Conservation (phyloP, 495 filamentous ascomycete species). For the Xylaria acuta region DNA sequence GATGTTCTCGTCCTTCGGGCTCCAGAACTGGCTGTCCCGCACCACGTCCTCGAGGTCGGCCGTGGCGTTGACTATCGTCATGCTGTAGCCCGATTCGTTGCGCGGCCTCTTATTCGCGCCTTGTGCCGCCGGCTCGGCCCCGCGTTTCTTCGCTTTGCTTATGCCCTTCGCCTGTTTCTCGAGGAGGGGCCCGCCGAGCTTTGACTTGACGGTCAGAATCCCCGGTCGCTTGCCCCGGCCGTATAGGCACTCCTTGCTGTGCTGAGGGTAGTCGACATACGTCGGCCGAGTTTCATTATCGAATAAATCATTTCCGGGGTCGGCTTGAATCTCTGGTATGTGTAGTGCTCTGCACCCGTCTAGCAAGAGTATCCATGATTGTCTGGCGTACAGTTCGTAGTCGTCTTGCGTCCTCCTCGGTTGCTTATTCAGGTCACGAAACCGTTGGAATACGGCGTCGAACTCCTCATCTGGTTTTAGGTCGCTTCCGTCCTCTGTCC, state of each 20-base stretch:
- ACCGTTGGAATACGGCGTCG: slow-evolving; percentile 12
- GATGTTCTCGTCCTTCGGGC: neutral
- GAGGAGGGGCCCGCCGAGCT: slow-evolving; percentile 26
- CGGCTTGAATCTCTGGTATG: neutral
- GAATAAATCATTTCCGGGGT: slow-evolving; percentile 9
- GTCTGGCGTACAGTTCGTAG: neutral
- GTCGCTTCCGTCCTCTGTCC: neutral
- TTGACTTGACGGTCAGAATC: slow-evolving; percentile 20
- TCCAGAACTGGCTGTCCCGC: slow-evolving; percentile 8
- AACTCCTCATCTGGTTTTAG: slow-evolving; percentile 1
- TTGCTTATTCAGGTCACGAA: slow-evolving; percentile 10
- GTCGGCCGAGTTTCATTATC: slow-evolving; percentile 29
- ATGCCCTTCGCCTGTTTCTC: neutral
- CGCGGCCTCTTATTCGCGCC: neutral
- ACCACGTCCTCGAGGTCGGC: slow-evolving; percentile 27
- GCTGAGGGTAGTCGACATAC: slow-evolving; percentile 29
- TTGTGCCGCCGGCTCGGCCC: neutral
- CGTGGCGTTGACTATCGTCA: slow-evolving; percentile 18
- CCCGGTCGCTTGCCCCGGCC: slow-evolving; percentile 30
- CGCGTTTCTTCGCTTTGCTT: neutral
- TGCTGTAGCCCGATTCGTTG: slow-evolving; percentile 6
- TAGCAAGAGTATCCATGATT: slow-evolving; percentile 12
- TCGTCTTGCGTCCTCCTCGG: slow-evolving; percentile 3
- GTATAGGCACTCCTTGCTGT: slow-evolving; percentile 17
- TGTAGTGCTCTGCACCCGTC: slow-evolving; percentile 21